phyloP scores from a whole-genome alignment of 31 red algal species.

The Odonthalia washingtoniensis region DNA sequence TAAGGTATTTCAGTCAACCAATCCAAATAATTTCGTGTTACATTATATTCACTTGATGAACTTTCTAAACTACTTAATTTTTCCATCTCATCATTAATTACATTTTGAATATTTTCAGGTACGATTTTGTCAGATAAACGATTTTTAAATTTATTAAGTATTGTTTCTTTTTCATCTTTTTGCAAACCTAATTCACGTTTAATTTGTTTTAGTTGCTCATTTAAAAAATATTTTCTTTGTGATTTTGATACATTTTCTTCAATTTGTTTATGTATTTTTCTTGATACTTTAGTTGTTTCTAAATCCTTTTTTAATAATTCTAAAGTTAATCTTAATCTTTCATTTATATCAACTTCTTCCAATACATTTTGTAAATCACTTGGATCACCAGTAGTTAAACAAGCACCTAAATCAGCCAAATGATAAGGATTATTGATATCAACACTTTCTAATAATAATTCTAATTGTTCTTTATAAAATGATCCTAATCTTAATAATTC shows the following conservation, averaged over 20 bases:
- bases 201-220: conserved; percentile 96
- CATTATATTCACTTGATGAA: conserved; percentile 88
- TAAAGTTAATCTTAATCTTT: conserved; percentile 80
- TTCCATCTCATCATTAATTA: conserved; percentile 88
- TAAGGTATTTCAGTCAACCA: conserved; percentile 95
- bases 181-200: conserved; percentile 95
- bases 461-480: conserved; percentile 96
- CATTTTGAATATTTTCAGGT: conserved; percentile 61
- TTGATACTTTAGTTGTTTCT: conserved; percentile 86
- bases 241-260: conserved; percentile 87
- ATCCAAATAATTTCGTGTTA: conserved; percentile 93
- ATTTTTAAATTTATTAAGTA: conserved; percentile 74
- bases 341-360: conserved; percentile 83
- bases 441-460: conserved; percentile 81
- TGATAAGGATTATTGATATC: conserved; percentile 93
- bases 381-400: conserved; percentile 87
- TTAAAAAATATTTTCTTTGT: conserved; percentile 94
- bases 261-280: conserved; percentile 92
- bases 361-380: conserved; percentile 89
- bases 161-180: conserved; percentile 86
- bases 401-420: conserved; percentile 93
- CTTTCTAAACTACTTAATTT: conserved; percentile 89
- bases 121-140: conserved; percentile 76
- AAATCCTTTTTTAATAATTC: conserved; percentile 84
- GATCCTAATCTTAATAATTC: conserved; percentile 78